A percentile compares a stretch with the other conserved stretches of the same genome.
These are phyloP conservation scores for Amylostereum areolatum DNA, from an alignment of 1,284 basidiomycete genomes.

Conservation along the genomic window DNA sequence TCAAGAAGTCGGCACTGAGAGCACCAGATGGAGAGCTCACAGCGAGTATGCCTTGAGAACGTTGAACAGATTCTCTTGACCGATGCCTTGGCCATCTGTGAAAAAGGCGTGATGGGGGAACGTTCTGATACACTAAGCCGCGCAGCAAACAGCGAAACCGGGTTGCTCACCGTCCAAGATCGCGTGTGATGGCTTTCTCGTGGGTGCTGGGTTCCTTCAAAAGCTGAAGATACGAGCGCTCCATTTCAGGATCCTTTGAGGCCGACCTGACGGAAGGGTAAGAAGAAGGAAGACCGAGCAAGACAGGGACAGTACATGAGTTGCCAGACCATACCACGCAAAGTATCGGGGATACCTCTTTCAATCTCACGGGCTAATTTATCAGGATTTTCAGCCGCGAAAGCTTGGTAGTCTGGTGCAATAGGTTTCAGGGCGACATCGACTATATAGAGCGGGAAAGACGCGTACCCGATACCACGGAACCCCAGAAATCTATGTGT, in stretches of 20 bases:
- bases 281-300: conserved; percentile 4
- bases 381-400: conserved; percentile 73
- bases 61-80: conserved; percentile 96
- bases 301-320: conserved; percentile 63
- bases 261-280: conserved; percentile 52
- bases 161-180: conserved; percentile 66
- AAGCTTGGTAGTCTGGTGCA: conserved; percentile 72
- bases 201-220: conserved; percentile 83
- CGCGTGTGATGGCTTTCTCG: conserved; percentile 91
- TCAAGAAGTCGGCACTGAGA: conserved; percentile 10
- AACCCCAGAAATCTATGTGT: conserved; percentile 90
- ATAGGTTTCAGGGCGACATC: not conserved
- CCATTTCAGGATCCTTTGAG: conserved; percentile 86
- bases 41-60: conserved; percentile 97
- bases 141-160: conserved; percentile 3
- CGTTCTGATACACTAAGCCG: conserved; percentile 45
- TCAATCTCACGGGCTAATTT: conserved; percentile 89
- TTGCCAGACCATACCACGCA: conserved; percentile 98
- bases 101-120: conserved; percentile 99
- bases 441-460: conserved; percentile 1
- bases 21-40: conserved; percentile 31
- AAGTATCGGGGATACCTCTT: conserved; percentile 78
- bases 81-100: conserved; percentile 84
- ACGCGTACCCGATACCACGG: conserved; percentile 75
- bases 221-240: conserved; percentile 78